Conservation (phyloP, 129 eudicot species). For the Erigeron canadensis region DNA sequence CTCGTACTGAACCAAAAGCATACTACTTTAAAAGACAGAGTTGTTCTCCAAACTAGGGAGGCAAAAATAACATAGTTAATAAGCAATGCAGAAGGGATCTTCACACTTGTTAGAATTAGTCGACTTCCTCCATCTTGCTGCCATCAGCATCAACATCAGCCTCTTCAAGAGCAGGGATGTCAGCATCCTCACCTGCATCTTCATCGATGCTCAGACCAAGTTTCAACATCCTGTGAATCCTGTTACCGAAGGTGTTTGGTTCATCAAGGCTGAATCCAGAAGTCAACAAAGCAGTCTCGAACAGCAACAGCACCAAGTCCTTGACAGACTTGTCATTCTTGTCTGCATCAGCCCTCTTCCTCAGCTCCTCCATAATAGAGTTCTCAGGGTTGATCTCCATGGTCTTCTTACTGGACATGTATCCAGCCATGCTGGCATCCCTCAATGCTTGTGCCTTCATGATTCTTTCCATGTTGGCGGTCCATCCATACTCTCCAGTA, state of each 20-base stretch:
- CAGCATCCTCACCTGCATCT: constrained; percentile 59
- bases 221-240: constrained; percentile 88
- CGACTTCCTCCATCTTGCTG: constrained; percentile 96
- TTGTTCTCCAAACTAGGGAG: no score
- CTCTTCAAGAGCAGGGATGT: constrained; percentile 78
- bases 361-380: constrained; percentile 78
- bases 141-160: constrained; percentile 54
- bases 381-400: constrained; percentile 90
- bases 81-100: background rate
- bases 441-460: constrained; percentile 89
- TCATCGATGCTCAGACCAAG: constrained; percentile 88
- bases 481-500: constrained; percentile 89
- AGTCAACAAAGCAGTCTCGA: constrained; percentile 74
- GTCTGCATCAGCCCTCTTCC: constrained; percentile 86
- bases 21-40: no score
- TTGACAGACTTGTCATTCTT: constrained; percentile 84
- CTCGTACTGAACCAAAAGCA: no score
- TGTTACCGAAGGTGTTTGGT: constrained; percentile 82
- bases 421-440: constrained; percentile 85
- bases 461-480: constrained; percentile 88
- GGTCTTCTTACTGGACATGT: constrained; percentile 87
- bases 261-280: constrained; percentile 91
- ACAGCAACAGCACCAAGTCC: constrained; percentile 75
- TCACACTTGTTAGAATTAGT: constrained; percentile 23
- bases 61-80: no score